Conservation (phyloP, 371 early-diverging fungal genomes). For the Syncephalastrum racemosum region DNA sequence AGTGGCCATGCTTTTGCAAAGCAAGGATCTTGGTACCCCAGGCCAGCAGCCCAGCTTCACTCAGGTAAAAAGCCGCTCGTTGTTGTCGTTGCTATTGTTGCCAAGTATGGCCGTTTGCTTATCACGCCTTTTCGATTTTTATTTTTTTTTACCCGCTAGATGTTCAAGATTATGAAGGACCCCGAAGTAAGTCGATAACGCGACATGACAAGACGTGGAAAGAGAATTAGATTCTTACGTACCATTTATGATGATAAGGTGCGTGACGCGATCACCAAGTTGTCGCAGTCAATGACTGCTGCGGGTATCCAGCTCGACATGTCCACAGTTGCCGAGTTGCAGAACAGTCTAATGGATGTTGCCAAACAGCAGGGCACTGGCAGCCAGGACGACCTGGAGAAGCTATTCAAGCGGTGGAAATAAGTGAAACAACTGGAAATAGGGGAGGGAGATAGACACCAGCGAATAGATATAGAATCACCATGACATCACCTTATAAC, state of each 20-base stretch:
- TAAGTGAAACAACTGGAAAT: neutral
- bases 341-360: constrained; percentile 14
- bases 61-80: constrained; percentile 18
- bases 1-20: constrained; percentile 32
- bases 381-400: neutral
- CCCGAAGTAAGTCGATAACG: constrained; percentile 24
- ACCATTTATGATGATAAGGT: constrained; percentile 6
- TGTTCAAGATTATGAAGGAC: constrained; percentile 46
- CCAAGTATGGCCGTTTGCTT: neutral
- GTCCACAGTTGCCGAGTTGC: constrained; percentile 37
- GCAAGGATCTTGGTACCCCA: constrained; percentile 31
- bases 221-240: neutral
- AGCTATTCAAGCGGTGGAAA: neutral
- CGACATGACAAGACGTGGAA: neutral
- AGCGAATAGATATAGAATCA: neutral
- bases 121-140: neutral
- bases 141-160: neutral
- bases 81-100: neutral
- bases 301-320: constrained; percentile 47
- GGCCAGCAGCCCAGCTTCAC: constrained; percentile 34
- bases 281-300: constrained; percentile 36
- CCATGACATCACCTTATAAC: neutral
- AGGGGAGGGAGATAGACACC: neutral
- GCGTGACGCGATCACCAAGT: constrained; percentile 21
- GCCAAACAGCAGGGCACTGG: constrained; percentile 9